Conservation (phyloP, 2,329 filamentous ascomycete genomes). For the Ophiognomonia clavigignenti-juglandacearum region DNA sequence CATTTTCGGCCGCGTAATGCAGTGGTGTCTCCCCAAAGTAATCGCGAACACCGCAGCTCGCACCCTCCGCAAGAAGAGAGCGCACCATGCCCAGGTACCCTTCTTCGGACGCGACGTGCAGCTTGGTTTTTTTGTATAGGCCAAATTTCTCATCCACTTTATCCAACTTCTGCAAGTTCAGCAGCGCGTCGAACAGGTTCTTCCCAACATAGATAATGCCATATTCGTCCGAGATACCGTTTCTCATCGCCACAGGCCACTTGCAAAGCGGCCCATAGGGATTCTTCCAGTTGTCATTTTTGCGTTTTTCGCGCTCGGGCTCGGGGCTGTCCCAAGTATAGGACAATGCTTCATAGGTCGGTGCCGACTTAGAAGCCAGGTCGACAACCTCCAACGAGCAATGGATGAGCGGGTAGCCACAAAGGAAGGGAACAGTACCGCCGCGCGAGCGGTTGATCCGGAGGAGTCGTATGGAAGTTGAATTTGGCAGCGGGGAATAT, state of each 20-base stretch:
- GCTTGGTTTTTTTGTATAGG: background rate
- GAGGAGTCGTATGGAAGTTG: conserved; percentile 2
- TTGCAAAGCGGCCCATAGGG: conserved; percentile 3
- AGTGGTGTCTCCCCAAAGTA: conserved; percentile 5
- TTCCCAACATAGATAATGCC: background rate
- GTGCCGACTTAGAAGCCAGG: background rate
- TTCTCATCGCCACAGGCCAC: conserved; percentile 1
- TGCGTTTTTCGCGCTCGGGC: background rate
- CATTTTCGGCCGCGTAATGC: conserved; percentile 5
- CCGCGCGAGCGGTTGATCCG: conserved; percentile 2
- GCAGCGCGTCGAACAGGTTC: conserved; percentile 4
- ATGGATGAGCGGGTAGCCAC: conserved; percentile 1
- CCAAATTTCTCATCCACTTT: background rate
- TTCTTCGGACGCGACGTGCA: background rate
- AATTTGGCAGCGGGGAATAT: background rate
- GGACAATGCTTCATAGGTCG: conserved; percentile 21
- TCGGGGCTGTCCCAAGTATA: conserved; percentile 14
- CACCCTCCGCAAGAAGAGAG: conserved; percentile 1
- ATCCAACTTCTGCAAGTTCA: conserved; percentile 1
- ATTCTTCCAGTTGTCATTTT: conserved; percentile 5
- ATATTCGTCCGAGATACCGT: background rate
- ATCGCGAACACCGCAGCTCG: conserved; percentile 4
- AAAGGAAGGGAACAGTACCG: background rate
- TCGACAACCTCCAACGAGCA: conserved; percentile 2
- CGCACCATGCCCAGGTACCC: background rate